A percentile compares a stretch with the other conserved stretches of the same genome.
These are phyloP conservation scores for Penicillium arizonense DNA, from an alignment of 495 filamentous ascomycete species.

Conservation along the genomic window DNA sequence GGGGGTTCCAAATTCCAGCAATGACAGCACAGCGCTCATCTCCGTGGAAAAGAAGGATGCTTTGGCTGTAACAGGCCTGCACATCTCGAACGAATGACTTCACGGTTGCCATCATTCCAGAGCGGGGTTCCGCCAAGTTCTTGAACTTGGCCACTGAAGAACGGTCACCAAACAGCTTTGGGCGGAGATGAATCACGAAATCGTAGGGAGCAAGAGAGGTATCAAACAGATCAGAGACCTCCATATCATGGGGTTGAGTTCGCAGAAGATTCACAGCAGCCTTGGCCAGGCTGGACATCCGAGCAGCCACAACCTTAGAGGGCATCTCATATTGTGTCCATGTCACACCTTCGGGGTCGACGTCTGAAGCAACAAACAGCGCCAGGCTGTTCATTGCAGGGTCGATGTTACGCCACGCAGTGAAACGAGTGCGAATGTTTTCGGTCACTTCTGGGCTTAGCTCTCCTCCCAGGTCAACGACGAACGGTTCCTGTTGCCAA, in stretches of 20 bases:
- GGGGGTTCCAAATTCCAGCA: slow-evolving; percentile 81
- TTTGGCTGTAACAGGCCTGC: slow-evolving; percentile 56
- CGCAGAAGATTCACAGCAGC: slow-evolving; percentile 63
- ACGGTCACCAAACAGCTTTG: slow-evolving; percentile 37
- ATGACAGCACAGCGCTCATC: slow-evolving; percentile 55
- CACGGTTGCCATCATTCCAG: slow-evolving; percentile 38
- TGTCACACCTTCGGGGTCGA: slow-evolving; percentile 72
- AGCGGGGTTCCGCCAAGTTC: slow-evolving; percentile 53
- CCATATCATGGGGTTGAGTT: slow-evolving; percentile 54
- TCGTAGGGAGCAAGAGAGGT: slow-evolving; percentile 74
- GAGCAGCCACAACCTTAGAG: slow-evolving; percentile 76
- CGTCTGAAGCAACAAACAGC: slow-evolving; percentile 77
- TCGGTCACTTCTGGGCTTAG: slow-evolving; percentile 52
- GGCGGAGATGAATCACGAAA: slow-evolving; percentile 71
- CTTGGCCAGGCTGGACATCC: slow-evolving; percentile 78
- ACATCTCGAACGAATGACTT: slow-evolving; percentile 59
- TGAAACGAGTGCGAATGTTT: slow-evolving; percentile 65
- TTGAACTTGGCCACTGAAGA: slow-evolving; percentile 57
- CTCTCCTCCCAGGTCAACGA: slow-evolving; percentile 67
- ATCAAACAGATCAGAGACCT: slow-evolving; percentile 63
- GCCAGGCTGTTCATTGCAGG: slow-evolving; percentile 80
- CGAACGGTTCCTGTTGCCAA: slow-evolving; percentile 78
- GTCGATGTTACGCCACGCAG: slow-evolving; percentile 78
- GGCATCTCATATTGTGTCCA: slow-evolving; percentile 73
- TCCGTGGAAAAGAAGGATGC: slow-evolving; percentile 74